phyloP scores from a whole-genome alignment of 306 rosid genomes.

The Oemleria cerasiformis region DNA sequence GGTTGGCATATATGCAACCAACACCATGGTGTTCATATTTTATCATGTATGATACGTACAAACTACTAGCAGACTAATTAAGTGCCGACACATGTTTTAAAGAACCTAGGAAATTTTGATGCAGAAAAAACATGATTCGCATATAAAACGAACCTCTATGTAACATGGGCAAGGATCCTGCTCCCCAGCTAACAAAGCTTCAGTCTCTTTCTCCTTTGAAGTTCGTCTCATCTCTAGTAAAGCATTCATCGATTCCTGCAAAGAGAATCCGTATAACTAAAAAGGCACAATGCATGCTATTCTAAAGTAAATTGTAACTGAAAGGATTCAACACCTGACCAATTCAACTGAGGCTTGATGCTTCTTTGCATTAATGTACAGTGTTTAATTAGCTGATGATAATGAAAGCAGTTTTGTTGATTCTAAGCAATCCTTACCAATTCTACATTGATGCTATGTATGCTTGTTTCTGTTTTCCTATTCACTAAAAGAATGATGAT shows the following conservation, averaged over 20 bases:
- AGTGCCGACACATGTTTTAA: conserved; percentile 5
- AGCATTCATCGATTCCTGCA: conserved; percentile 72
- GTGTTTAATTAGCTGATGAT: neutral
- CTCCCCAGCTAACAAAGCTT: conserved; percentile 88
- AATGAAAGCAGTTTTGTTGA: neutral
- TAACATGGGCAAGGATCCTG: conserved; percentile 82
- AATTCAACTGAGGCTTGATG: neutral
- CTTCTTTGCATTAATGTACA: neutral
- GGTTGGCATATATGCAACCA: conserved; percentile 12
- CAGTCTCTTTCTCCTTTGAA: conserved; percentile 83
- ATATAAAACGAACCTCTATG: conserved; percentile 65
- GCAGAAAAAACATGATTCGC: neutral
- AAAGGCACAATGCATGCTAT: conserved; percentile 11
- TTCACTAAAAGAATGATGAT: neutral
- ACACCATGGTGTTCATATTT: conserved; percentile 8
- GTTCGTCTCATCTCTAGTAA: conserved; percentile 67
- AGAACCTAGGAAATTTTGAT: conserved; percentile 3
- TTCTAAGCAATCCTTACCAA: neutral
- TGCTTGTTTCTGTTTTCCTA: neutral
- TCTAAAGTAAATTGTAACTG: conserved; percentile 21
- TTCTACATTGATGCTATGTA: neutral
- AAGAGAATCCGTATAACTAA: conserved; percentile 27
- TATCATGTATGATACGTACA: neutral
- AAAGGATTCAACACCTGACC: neutral
- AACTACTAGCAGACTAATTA: conserved; percentile 4